Base-by-base conservation (phyloP, 2,329 filamentous ascomycete genomes). In the Ambrosiella beaveri region DNA sequence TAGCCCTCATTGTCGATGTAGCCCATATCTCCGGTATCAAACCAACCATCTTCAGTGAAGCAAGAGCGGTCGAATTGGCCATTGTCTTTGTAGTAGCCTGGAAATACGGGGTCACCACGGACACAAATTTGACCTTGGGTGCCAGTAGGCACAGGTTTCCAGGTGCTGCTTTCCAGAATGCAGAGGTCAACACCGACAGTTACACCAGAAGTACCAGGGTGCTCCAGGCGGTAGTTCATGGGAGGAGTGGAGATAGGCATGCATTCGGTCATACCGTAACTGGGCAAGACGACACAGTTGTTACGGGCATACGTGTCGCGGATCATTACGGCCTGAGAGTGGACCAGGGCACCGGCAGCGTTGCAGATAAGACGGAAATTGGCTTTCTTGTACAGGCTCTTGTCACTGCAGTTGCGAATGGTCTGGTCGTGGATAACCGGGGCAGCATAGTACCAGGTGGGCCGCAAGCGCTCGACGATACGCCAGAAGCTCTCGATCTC, bases 261-360 rank as follows among this genome's bases (percentile, higher is more conserved):
- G 62, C 76, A 79, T 67, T 79, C 77, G 0, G 77, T 80, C 77
- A 80, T 79, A 15, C 76, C 77, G 62, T 80, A 80, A 62, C 75
- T 78, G 1, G 77, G 77, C 15, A 80, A 68, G 2, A 80, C 72
- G 1, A 70, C 70, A 58, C 74, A 77, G 9, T 70, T 66, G 15
- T 12, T 54, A 15, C 44, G 52, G 2, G 52, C 52, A 65, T 80
- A 80, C 0, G 71, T 75, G 59, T 76, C 71, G 13, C 71, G 69
- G 8, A 80, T 68, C 56, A 72, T 73, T 36, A 66, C 64, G 0
- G 76, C 76, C 44, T 79, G 65, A 1, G 75, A 73, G 1, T 77
- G 76, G 1, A 78, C 68, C 2, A 79, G 68, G 27, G 73, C 75
- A 49, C 75, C 76, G 37, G 76, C 76, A 8, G 76, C 76, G 63